Conservation (phyloP, 1,284 basidiomycete genomes). For the Anthracocystis panici-leucophaei region DNA sequence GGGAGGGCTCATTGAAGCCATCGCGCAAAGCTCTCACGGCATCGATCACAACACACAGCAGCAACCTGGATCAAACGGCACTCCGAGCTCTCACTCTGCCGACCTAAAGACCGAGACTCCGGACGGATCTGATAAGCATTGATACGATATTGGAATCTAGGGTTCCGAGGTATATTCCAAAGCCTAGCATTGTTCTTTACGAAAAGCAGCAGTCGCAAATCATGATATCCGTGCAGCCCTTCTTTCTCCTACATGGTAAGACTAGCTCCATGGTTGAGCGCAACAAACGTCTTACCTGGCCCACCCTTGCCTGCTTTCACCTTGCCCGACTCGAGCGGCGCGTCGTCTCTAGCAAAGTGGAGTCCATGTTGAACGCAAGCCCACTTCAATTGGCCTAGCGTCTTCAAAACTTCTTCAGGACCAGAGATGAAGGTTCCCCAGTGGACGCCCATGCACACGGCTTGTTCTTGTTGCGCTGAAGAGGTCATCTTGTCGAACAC, state of each 20-base stretch:
- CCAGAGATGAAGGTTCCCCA: slow-evolving; percentile 53
- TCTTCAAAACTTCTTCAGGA: slow-evolving; percentile 45
- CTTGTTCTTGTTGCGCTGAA: not conserved
- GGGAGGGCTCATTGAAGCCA: slow-evolving; percentile 61
- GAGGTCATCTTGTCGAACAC: slow-evolving; percentile 54
- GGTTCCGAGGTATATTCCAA: not conserved
- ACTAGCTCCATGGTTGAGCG: slow-evolving; percentile 45
- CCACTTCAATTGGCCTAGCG: slow-evolving; percentile 41
- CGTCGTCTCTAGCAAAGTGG: slow-evolving; percentile 15
- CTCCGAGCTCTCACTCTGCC: slow-evolving; percentile 18
- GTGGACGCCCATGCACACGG: slow-evolving; percentile 41
- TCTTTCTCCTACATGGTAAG: slow-evolving; percentile 19
- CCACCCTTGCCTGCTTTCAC: not conserved
- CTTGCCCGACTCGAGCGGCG: not conserved
- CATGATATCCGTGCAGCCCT: not conserved
- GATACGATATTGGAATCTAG: not conserved
- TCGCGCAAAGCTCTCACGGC: slow-evolving; percentile 52
- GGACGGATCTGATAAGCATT: slow-evolving; percentile 35
- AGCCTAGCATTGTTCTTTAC: not conserved
- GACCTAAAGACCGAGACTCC: slow-evolving; percentile 45
- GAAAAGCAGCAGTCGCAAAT: slow-evolving; percentile 2
- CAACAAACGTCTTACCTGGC: slow-evolving; percentile 29
- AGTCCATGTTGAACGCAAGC: slow-evolving; percentile 31
- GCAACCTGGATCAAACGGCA: slow-evolving; percentile 25
- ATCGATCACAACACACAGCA: slow-evolving; percentile 38